Conservation (phyloP, 2,329 filamentous ascomycete species). For the Fusarium sp. region DNA sequence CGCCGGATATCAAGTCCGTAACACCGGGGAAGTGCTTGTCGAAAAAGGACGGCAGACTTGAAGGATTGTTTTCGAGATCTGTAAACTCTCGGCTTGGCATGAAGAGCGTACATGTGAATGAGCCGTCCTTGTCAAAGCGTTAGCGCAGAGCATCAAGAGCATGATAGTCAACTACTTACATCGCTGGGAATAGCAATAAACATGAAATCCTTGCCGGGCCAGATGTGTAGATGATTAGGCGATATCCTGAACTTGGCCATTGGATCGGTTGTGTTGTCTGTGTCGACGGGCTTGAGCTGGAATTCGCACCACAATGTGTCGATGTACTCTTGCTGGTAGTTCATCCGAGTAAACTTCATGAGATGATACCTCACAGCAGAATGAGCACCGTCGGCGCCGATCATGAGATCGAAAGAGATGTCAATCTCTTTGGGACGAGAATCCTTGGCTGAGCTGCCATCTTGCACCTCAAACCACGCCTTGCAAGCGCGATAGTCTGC, state of each 20-base stretch:
- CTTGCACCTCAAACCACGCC: conserved; percentile 84
- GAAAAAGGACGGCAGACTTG: conserved; percentile 77
- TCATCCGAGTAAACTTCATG: conserved; percentile 94
- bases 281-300: conserved; percentile 70
- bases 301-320: conserved; percentile 99
- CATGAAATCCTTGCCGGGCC: conserved; percentile 95
- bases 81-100: conserved; percentile 77
- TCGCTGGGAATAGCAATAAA: conserved; percentile 93
- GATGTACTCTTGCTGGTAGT: conserved; percentile 94
- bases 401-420: conserved; percentile 88
- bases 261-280: conserved; percentile 41
- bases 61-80: conserved; percentile 71
- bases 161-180: conserved; percentile 50
- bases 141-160: not conserved
- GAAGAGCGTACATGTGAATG: conserved; percentile 96
- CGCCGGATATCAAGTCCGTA: conserved; percentile 73
- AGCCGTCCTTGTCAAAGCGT: conserved; percentile 71
- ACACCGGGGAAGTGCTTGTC: conserved; percentile 88
- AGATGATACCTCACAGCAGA: conserved; percentile 90
- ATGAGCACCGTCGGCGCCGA: conserved; percentile 95
- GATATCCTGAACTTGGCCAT: conserved; percentile 77
- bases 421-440: conserved; percentile 77
- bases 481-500: conserved; percentile 83
- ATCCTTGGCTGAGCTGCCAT: conserved; percentile 47
- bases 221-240: conserved; percentile 95